Evolutionary conservation across 495 filamentous ascomycete genomes (phyloP), one percentile per base, ranked within the genome.

Genomic region (Penicillium roqueforti): DNA sequence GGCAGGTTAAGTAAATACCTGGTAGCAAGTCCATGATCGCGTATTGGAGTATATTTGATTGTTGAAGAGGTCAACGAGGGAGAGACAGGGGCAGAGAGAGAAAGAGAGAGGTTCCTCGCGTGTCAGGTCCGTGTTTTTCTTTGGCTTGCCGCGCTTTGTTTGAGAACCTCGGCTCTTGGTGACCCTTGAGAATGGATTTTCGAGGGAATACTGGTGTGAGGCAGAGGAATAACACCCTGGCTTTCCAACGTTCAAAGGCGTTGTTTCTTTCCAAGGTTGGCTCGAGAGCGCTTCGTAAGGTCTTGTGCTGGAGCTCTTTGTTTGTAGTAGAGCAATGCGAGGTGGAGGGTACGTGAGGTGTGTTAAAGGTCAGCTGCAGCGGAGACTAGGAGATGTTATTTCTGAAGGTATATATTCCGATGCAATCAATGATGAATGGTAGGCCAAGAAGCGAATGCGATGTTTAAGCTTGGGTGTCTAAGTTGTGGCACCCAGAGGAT

Each of bases 1-100:
- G 29, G 26, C 29, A 4, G 8, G 14, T 13, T 31, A 11, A 5
- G n/a, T 29, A 10, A 19, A 3, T 50, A 66, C 63, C 60, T 48
- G 63, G 63, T 34, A 67, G 56, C 39, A 60, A 54, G n/a, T 62
- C 61, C 63, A 66, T 66, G 48, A 19, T 48, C 9, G 28, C n/a
- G 5, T 26, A 16, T 36, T 41, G 41, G 14, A 26, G 11, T 14
- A n/a, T 36, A 19, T 47, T 47, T 47, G 29, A 37, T 26, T 38
- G 14, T n/a, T 29, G 22, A 40, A 44, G 25, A 31, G 8, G 38
- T 53, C 37, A 44, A 44, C 36, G 4, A 8, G 28, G 32, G 32
- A 23, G 19, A 47, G 5, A 31, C 4, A 34, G 5, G 16, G 10
- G 37, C 10, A 3, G 28, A 29, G 25, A 26, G 25, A 26, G 25